Evolutionary conservation across 2,329 filamentous ascomycete species (phyloP), one percentile per base, ranked within the genome.

Genomic region (Pseudodiploospora longispora): DNA sequence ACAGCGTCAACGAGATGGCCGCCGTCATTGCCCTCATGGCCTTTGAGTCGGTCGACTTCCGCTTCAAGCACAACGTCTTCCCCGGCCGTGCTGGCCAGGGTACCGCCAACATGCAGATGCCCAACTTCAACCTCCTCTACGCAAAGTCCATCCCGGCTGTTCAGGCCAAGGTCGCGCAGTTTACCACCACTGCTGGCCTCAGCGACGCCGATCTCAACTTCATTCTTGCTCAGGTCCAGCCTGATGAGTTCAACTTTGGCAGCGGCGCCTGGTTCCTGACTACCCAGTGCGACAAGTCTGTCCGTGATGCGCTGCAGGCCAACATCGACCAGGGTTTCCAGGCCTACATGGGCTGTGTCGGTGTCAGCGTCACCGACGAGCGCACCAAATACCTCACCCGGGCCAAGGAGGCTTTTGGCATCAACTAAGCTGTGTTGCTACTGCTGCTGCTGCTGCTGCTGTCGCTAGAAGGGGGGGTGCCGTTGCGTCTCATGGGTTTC

Each of bases 11-110:
- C 27, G 77, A 84, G 53, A 80, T 85, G 58, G 86, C 86, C 6
- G 85, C 82, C 27, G 62, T 90, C 10, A 58, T 93, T 36, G 71
- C 81, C 9, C 70, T 88, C 56, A 83, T 87, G 67, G 77, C 82
- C 8, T 82, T 81, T 58, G 88, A 94, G 67, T 80, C 77, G 2
- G 78, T 46, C 27, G 72, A 82, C 50, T 86, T 90, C 66, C 72
- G 76, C 55, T 90, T 78, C 73, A 86, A 83, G 63, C 74, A 71
- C 61, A 87, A 89, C 64, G 68, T 80, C 54, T 51, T 42, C 31
- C 66, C 68, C 50, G 75, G 72, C n/a, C 57, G 65, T 0, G 72
- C 82, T 0, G 86, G 85, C 6, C 83, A 90, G 60, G 85, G 85
- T 27, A 89, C 85, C 2, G 67, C 66, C 49, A 76, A 76, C 59